Evolutionary conservation across 306 rosid species (phyloP).

Genomic region (Rosa lucieae): DNA sequence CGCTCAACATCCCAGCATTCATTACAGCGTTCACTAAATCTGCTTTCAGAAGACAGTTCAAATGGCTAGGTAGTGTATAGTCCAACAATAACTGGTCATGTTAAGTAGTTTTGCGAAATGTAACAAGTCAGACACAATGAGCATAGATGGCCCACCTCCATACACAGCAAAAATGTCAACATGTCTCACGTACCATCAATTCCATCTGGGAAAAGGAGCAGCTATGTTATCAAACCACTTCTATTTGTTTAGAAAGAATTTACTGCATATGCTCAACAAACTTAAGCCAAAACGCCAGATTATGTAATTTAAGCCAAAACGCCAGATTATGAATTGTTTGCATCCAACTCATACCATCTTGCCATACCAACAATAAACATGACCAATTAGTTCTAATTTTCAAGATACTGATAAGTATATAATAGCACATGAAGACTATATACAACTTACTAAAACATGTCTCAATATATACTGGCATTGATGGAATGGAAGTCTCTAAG

Average conservation of each 20-base stretch:
- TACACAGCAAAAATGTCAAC: slow-evolving; percentile 55
- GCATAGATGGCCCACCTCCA: slow-evolving; percentile 67
- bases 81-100: slow-evolving; percentile 10
- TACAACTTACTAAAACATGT: neutral
- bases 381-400: neutral
- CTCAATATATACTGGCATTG: neutral
- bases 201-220: slow-evolving; percentile 86
- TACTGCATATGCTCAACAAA: slow-evolving; percentile 19
- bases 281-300: slow-evolving; percentile 11
- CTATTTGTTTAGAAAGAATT: slow-evolving; percentile 24
- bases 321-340: neutral
- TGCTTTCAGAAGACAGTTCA: slow-evolving; percentile 9
- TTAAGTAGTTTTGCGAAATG: slow-evolving; percentile 21
- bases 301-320: slow-evolving; percentile 14
- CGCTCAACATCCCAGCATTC: neutral
- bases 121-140: slow-evolving; percentile 22
- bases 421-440: neutral
- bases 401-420: too few species aligned
- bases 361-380: neutral
- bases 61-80: slow-evolving; percentile 3
- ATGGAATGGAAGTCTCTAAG: slow-evolving; percentile 16
- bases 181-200: slow-evolving; percentile 90
- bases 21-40: neutral
- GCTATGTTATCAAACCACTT: slow-evolving; percentile 50
- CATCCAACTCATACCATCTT: neutral